These are phyloP conservation scores for Pneumocystis sp. DNA, from an alignment of 1,139 yeast species.

Conservation along the genomic window DNA sequence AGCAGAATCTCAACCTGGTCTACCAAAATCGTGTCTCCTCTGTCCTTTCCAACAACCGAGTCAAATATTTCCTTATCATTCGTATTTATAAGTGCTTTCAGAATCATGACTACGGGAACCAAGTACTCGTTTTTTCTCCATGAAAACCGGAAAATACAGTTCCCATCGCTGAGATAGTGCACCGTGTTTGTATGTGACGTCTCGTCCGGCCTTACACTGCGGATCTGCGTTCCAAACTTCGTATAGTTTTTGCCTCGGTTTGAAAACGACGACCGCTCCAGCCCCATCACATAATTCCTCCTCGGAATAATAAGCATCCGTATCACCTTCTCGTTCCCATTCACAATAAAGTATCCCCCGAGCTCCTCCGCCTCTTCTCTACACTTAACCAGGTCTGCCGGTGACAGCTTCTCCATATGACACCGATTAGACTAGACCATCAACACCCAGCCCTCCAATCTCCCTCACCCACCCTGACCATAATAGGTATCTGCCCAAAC, in stretches of 20 bases:
- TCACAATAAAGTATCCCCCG: slow-evolving; percentile 92
- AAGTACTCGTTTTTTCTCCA: slow-evolving; percentile 94
- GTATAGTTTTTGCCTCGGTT: slow-evolving; percentile 89
- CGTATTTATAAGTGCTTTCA: slow-evolving; percentile 79
- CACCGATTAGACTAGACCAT: slow-evolving; percentile 58
- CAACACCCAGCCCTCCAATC: no score
- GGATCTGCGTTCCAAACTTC: slow-evolving; percentile 80
- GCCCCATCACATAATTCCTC: slow-evolving; percentile 95
- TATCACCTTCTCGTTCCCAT: slow-evolving; percentile 89
- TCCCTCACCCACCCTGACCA: slow-evolving; percentile 34
- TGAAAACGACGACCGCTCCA: slow-evolving; percentile 83
- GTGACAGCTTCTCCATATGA: slow-evolving; percentile 70
- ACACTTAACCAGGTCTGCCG: slow-evolving; percentile 57
- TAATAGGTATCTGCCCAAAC: slow-evolving; percentile 81
- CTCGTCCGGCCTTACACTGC: slow-evolving; percentile 92
- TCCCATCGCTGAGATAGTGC: slow-evolving; percentile 91
- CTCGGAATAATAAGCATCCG: slow-evolving; percentile 97
- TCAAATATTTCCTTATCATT: slow-evolving; percentile 92
- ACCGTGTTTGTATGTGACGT: slow-evolving; percentile 92
- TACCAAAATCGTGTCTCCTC: slow-evolving; percentile 78
- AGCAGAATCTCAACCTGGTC: slow-evolving; percentile 91
- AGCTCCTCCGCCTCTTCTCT: slow-evolving; percentile 91
- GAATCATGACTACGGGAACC: slow-evolving; percentile 82
- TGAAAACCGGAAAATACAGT: slow-evolving; percentile 86
- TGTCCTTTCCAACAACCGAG: slow-evolving; percentile 84